Evolutionary conservation across 306 rosid species (phyloP).

Genomic region (Adenanthera pavonina): DNA sequence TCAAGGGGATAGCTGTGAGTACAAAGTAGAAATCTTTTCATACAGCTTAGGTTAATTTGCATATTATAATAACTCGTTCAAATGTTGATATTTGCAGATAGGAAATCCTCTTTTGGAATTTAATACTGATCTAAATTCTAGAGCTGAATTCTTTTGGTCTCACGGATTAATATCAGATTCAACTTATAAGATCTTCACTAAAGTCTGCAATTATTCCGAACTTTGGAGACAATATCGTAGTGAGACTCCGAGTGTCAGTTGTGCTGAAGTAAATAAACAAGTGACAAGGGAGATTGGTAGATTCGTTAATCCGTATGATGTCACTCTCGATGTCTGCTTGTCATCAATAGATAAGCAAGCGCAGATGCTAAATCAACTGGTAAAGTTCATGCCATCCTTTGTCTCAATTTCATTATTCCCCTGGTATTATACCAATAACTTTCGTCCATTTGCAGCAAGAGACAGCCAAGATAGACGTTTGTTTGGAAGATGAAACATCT

Average conservation of each 20-base stretch:
- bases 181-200: slow-evolving; percentile 46
- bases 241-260: slow-evolving; percentile 42
- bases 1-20: slow-evolving; percentile 81
- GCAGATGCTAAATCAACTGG: slow-evolving; percentile 49
- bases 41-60: slow-evolving; percentile 4
- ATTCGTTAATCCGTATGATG: slow-evolving; percentile 47
- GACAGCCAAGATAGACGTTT: slow-evolving; percentile 60
- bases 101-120: slow-evolving; percentile 79
- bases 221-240: slow-evolving; percentile 47
- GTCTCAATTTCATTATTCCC: neutral
- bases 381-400: slow-evolving; percentile 20
- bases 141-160: slow-evolving; percentile 64
- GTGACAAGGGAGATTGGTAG: slow-evolving; percentile 42
- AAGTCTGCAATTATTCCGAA: slow-evolving; percentile 60
- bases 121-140: slow-evolving; percentile 64
- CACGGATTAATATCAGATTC: slow-evolving; percentile 76
- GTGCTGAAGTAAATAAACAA: slow-evolving; percentile 41
- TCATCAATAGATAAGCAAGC: slow-evolving; percentile 53
- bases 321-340: slow-evolving; percentile 62
- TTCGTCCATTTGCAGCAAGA: slow-evolving; percentile 46
- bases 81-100: slow-evolving; percentile 48
- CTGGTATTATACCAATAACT: neutral
- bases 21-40: neutral
- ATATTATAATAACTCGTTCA: neutral
- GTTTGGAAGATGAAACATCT: slow-evolving; percentile 64